phyloP scores from a whole-genome alignment of 1,139 yeast species.

The Nadsonia commutata region DNA sequence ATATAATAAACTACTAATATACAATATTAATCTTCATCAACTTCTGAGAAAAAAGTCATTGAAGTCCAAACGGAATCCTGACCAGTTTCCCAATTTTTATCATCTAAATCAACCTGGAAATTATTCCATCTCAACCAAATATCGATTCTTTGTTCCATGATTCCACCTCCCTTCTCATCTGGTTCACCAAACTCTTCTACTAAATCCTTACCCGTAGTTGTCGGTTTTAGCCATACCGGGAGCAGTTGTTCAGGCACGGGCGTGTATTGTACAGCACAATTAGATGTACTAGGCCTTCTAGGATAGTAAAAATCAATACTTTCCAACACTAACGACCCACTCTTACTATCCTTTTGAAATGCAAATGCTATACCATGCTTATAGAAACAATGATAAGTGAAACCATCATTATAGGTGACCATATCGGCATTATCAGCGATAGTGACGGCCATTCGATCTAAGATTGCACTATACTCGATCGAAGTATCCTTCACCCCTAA shows the following conservation, averaged over 20 bases:
- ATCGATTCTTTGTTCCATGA: conserved; percentile 10
- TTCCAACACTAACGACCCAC: conserved; percentile 7
- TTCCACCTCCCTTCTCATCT: conserved; percentile 16
- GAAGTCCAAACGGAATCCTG: conserved; percentile 14
- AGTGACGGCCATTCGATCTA: not conserved
- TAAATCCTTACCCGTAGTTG: conserved; percentile 14
- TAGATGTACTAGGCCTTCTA: not conserved
- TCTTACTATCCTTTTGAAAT: conserved; percentile 7
- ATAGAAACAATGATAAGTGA: conserved; percentile 14
- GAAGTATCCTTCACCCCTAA: not conserved
- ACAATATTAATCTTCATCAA: not conserved
- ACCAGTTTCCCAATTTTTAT: conserved; percentile 18
- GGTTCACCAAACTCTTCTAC: conserved; percentile 18
- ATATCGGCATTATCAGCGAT: not conserved
- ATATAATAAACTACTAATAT: not conserved
- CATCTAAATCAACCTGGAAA: conserved; percentile 15
- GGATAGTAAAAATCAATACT: conserved; percentile 15
- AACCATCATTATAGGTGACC: conserved; percentile 10
- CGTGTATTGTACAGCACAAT: conserved; percentile 7
- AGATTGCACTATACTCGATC: not conserved
- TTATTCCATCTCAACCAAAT: conserved; percentile 19
- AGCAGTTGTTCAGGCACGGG: conserved; percentile 8
- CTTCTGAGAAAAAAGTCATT: conserved; percentile 10
- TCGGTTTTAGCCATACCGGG: conserved; percentile 10
- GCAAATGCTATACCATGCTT: conserved; percentile 14